Percentiles rank a stretch among this genome's conserved stretches.
These are phyloP conservation scores for Annulohypoxylon nitens DNA, from an alignment of 495 filamentous ascomycete genomes.

Conservation along the genomic window DNA sequence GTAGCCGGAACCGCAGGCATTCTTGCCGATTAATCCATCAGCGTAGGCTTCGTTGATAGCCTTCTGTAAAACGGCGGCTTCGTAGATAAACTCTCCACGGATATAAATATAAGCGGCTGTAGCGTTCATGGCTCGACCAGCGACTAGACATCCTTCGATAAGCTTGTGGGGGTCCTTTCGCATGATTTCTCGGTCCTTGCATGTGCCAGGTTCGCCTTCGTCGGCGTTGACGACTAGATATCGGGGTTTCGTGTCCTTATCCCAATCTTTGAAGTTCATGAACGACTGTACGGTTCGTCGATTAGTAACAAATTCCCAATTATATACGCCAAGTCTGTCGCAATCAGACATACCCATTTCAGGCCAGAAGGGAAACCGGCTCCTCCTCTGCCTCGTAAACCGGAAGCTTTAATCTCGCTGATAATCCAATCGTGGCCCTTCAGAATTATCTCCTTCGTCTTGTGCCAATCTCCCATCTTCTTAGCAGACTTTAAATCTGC, in stretches of 20 bases:
- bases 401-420: conserved; percentile 93
- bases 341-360: conserved; percentile 85
- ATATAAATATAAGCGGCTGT: conserved; percentile 99
- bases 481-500: conserved; percentile 91
- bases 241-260: conserved; percentile 94
- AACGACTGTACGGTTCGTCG: conserved; percentile 75
- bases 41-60: conserved; percentile 98
- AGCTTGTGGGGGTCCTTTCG: conserved; percentile 99
- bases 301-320: conserved; percentile 39
- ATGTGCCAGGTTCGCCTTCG: conserved; percentile 98
- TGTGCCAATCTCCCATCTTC: conserved; percentile 99
- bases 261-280: conserved; percentile 99
- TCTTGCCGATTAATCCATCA: conserved; percentile 95
- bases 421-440: conserved; percentile 99
- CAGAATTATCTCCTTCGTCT: conserved; percentile 96
- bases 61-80: conserved; percentile 91
- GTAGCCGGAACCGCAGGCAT: conserved; percentile 95
- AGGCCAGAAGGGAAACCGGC: conserved; percentile 97
- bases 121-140: conserved; percentile 97
- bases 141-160: conserved; percentile 95
- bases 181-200: conserved; percentile 99
- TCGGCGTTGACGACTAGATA: conserved; percentile 99
- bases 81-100: conserved; percentile 97
- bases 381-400: conserved; percentile 94
- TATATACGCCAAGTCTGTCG: background rate